Percentiles rank a stretch among this genome's conserved stretches.
Conservation (phyloP, 2,329 filamentous ascomycete species). For the Verticillium nonalfalfae region DNA sequence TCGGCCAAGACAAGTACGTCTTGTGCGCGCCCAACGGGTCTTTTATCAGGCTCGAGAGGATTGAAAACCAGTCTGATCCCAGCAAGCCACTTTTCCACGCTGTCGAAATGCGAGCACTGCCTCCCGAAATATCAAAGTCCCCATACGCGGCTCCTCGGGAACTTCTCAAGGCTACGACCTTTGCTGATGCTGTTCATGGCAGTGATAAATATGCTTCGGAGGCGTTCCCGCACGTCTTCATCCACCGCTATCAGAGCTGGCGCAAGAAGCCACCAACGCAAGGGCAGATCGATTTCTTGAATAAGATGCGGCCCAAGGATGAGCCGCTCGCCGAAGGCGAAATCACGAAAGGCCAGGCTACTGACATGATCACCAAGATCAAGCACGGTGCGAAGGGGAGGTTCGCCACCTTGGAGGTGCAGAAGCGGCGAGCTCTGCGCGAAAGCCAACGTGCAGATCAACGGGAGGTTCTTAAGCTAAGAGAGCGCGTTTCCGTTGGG, state of each 20-base stretch:
- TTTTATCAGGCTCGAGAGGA: constrained; percentile 46
- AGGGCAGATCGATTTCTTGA: constrained; percentile 63
- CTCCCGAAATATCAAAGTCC: constrained; percentile 34
- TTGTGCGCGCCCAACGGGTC: constrained; percentile 61
- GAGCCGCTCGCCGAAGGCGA: constrained; percentile 47
- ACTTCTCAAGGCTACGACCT: constrained; percentile 58
- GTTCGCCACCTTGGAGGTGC: constrained; percentile 46
- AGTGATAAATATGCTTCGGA: constrained; percentile 73
- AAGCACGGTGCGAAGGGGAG: constrained; percentile 71
- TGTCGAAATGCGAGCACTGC: constrained; percentile 42
- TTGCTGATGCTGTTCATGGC: constrained; percentile 73
- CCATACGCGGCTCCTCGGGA: constrained; percentile 64
- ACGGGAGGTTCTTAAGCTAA: constrained; percentile 28
- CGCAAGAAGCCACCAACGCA: constrained; percentile 57
- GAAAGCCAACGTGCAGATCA: constrained; percentile 28
- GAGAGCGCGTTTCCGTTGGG: constrained; percentile 51
- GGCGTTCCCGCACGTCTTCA: constrained; percentile 61
- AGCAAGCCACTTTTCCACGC: constrained; percentile 19
- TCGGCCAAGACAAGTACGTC: constrained; percentile 64
- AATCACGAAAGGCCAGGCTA: constrained; percentile 73
- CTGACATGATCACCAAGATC: constrained; percentile 88
- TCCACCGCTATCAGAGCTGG: constrained; percentile 64
- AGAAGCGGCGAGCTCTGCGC: constrained; percentile 42
- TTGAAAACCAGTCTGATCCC: constrained; percentile 16
- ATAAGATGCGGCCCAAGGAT: constrained; percentile 52